Evolutionary conservation across 2,329 filamentous ascomycete species (phyloP).

Genomic region (Helotiales sp.): DNA sequence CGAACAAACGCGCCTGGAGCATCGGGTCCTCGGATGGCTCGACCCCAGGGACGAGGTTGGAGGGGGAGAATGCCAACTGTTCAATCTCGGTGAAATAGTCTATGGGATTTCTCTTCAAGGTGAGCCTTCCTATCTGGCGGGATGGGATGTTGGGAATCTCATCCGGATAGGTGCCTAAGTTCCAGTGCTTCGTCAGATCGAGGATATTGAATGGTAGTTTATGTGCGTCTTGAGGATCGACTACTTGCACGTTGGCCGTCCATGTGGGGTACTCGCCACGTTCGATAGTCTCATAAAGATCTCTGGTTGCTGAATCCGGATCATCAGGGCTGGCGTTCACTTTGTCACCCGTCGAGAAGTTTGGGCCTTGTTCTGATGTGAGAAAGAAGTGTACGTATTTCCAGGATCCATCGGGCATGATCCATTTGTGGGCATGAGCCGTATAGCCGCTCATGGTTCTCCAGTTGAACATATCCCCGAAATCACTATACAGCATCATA

Average conservation of each 20-base stretch:
- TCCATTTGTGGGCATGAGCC: no score
- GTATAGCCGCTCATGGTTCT: no score
- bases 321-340: no score
- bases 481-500: no score
- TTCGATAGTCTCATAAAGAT: slow-evolving; percentile 46
- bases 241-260: slow-evolving; percentile 55
- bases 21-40: slow-evolving; percentile 60
- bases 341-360: no score
- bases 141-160: no score
- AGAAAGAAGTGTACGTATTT: no score
- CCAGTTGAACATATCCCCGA: no score
- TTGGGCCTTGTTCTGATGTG: no score
- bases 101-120: slow-evolving; percentile 37
- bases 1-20: slow-evolving; percentile 51
- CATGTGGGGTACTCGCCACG: slow-evolving; percentile 47
- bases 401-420: no score
- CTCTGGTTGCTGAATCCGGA: no score
- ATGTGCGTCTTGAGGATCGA: slow-evolving; percentile 51
- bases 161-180: no score
- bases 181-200: slow-evolving; percentile 57
- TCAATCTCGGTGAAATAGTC: slow-evolving; percentile 73
- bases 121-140: neutral
- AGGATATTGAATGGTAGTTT: slow-evolving; percentile 51
- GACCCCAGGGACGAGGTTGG: slow-evolving; percentile 63
- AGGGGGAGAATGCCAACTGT: slow-evolving; percentile 66